phyloP scores from a whole-genome alignment of 805 yeast genomes.

The Spencermartinsiella europaea region DNA sequence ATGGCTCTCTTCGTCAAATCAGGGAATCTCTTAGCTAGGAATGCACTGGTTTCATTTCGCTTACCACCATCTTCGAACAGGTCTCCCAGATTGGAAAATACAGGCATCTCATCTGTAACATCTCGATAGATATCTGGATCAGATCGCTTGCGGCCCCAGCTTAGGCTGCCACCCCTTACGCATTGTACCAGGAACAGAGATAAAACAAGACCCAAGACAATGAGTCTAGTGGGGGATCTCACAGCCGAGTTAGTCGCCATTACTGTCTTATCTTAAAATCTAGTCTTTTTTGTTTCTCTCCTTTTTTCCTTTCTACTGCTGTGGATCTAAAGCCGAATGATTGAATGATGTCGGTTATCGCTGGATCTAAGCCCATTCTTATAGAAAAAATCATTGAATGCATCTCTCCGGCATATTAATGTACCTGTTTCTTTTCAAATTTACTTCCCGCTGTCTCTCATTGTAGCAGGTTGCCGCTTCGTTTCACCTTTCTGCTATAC shows the following conservation, averaged over 20 bases:
- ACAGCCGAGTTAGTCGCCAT: no score
- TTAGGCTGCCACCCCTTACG: not conserved
- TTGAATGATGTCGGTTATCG: no score
- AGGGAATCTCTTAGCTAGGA: not conserved
- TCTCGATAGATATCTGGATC: not conserved
- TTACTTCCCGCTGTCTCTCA: no score
- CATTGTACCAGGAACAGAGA: not conserved
- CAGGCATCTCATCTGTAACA: not conserved
- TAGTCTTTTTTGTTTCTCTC: no score
- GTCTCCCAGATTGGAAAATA: not conserved
- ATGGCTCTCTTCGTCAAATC: not conserved
- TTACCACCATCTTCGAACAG: not conserved
- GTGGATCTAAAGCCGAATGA: no score
- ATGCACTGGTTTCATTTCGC: not conserved
- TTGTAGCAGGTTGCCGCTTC: no score
- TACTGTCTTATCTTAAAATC: no score
- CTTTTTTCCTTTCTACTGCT: no score
- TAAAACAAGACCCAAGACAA: not conserved
- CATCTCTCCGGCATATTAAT: no score
- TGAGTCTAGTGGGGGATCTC: not conserved
- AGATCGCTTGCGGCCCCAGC: not conserved
- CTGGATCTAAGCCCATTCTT: not conserved
- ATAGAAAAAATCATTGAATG: no score
- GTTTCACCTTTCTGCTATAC: no score
- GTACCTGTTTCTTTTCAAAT: no score